Percentiles rank a stretch among this genome's conserved stretches.
Conservation (phyloP, 208 protist genomes). For the Wallacemonas sp. region DNA sequence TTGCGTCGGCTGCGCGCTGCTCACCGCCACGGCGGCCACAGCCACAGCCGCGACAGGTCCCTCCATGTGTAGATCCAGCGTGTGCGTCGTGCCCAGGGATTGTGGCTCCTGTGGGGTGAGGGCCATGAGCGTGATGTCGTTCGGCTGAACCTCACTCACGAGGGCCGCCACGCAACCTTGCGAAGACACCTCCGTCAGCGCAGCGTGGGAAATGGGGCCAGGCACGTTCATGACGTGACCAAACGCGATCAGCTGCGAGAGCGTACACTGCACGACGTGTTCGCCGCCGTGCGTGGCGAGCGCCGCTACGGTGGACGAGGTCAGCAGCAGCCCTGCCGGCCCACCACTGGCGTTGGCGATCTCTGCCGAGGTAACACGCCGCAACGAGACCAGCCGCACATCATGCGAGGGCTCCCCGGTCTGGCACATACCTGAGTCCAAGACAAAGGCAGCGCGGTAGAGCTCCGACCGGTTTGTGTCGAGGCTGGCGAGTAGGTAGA, state of each 20-base stretch:
- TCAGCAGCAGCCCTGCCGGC: not conserved
- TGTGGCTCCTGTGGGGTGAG: not conserved
- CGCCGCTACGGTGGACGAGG: not conserved
- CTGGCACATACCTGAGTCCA: too few relatives aligned
- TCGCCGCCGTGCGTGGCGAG: not conserved
- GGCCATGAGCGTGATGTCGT: not conserved
- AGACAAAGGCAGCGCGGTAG: not conserved
- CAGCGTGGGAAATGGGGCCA: not conserved
- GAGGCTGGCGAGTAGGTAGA: conserved; percentile 10
- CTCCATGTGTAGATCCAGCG: not conserved
- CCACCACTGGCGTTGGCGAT: too few relatives aligned
- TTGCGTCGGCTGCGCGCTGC: too few relatives aligned
- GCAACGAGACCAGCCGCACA: too few relatives aligned
- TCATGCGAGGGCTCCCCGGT: too few relatives aligned
- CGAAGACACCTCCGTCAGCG: not conserved
- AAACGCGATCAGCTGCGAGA: not conserved
- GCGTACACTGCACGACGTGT: not conserved
- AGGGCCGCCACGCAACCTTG: not conserved
- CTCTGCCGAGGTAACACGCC: too few relatives aligned
- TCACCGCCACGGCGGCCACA: not conserved
- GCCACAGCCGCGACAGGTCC: not conserved
- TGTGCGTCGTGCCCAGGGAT: not conserved
- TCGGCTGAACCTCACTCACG: not conserved
- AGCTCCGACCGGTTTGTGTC: not conserved
- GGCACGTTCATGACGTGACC: not conserved